A percentile compares a stretch with the other conserved stretches of the same genome.
These are phyloP conservation scores for Penicillium coprophilum DNA, from an alignment of 495 filamentous ascomycete species.

Conservation along the genomic window DNA sequence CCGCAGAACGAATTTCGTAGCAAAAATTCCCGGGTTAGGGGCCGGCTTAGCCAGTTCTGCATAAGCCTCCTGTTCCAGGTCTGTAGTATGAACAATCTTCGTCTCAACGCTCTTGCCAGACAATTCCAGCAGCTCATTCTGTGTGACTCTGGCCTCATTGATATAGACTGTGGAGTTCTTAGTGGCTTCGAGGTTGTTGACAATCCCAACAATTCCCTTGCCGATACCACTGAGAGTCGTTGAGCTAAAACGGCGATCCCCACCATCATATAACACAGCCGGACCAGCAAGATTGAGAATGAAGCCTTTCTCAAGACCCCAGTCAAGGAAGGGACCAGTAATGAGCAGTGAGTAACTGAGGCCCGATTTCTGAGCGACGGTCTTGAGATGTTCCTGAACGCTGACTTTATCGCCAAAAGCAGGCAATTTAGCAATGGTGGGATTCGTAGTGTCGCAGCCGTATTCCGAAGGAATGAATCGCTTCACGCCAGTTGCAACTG, in stretches of 20 bases:
- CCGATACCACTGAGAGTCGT: conserved; percentile 51
- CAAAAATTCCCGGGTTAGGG: conserved; percentile 35
- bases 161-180: conserved; percentile 53
- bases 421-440: conserved; percentile 33
- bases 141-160: conserved; percentile 50
- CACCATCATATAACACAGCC: conserved; percentile 53
- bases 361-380: conserved; percentile 28
- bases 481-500: conserved; percentile 56
- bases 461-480: conserved; percentile 67
- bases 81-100: conserved; percentile 34
- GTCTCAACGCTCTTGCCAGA: conserved; percentile 52
- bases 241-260: conserved; percentile 47
- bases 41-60: conserved; percentile 37
- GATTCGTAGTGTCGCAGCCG: conserved; percentile 51
- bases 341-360: conserved; percentile 54
- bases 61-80: conserved; percentile 43
- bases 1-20: conserved; percentile 40
- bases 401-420: conserved; percentile 51
- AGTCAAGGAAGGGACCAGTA: conserved; percentile 54
- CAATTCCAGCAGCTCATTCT: conserved; percentile 52
- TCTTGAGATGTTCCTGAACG: conserved; percentile 48
- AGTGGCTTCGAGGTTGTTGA: conserved; percentile 53
- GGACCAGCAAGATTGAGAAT: conserved; percentile 45
- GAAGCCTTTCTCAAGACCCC: conserved; percentile 41
- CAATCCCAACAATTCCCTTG: conserved; percentile 45